These are phyloP conservation scores for Blastomyces parvus DNA, from an alignment of 2,329 filamentous ascomycete genomes.

Conservation along the genomic window DNA sequence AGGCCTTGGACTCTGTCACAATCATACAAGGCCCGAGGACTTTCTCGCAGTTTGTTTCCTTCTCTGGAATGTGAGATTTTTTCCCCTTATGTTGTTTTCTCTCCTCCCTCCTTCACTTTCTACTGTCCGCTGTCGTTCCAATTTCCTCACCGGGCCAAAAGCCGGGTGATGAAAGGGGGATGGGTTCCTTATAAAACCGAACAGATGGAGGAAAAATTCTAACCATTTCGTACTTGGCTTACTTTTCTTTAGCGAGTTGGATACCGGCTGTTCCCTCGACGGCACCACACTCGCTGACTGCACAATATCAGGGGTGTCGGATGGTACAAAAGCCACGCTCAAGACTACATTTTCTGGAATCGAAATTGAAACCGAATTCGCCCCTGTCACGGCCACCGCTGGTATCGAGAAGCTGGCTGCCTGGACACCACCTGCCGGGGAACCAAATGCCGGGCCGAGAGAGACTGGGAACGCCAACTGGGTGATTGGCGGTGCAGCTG, in stretches of 20 bases:
- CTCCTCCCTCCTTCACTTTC: background rate
- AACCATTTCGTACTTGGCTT: background rate
- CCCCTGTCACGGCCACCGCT: background rate
- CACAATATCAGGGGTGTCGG: background rate
- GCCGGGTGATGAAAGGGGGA: background rate
- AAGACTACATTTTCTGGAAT: background rate
- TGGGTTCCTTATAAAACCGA: background rate
- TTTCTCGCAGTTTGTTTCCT: background rate
- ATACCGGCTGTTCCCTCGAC: background rate
- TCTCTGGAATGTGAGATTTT: background rate
- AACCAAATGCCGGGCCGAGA: background rate
- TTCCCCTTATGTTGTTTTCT: background rate
- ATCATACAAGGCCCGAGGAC: conserved; percentile 4
- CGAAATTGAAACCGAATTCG: background rate
- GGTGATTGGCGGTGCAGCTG: conserved; percentile 1
- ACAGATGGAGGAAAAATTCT: background rate
- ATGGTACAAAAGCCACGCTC: no score
- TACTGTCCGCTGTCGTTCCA: no score
- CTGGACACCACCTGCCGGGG: background rate
- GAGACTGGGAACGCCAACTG: background rate
- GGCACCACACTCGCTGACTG: background rate
- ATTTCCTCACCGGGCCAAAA: background rate
- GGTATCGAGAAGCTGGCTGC: background rate
- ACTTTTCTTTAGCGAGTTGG: background rate
- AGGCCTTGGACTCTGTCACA: background rate